Conservation (phyloP, 169 alveolate genomes). For the Babesia ovata region DNA sequence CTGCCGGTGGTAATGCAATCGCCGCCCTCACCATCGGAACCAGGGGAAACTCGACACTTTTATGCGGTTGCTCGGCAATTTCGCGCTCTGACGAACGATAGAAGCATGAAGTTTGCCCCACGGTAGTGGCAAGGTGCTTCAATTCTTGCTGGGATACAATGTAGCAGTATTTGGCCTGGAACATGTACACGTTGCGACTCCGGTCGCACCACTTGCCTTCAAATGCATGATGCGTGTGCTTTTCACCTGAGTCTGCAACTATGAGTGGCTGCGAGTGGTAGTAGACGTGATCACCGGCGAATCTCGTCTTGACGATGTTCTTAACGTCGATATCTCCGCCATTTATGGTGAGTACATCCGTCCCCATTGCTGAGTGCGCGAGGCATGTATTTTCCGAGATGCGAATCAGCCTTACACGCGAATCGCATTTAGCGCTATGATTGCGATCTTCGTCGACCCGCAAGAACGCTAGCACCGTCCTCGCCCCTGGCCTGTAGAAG, state of each 20-base stretch:
- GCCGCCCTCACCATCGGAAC: too few species aligned
- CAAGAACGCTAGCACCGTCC: not conserved
- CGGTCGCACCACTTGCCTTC: not conserved
- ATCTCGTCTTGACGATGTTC: not conserved
- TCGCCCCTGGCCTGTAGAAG: constrained; percentile 13
- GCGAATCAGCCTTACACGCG: not conserved
- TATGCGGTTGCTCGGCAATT: too few species aligned
- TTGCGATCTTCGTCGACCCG: not conserved
- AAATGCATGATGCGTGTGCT: constrained; percentile 2
- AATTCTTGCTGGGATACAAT: constrained; percentile 13
- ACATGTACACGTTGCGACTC: not conserved
- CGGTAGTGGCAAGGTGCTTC: constrained; percentile 3
- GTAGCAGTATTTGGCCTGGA: constrained; percentile 31
- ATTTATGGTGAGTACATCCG: not conserved
- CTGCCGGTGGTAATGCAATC: too few species aligned
- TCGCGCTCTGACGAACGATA: not conserved
- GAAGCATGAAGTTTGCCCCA: not conserved
- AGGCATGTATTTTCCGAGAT: constrained; percentile 23
- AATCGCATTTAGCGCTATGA: not conserved
- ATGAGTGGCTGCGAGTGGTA: constrained; percentile 37
- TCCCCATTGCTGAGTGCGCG: constrained; percentile 26
- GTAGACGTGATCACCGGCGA: constrained; percentile 16
- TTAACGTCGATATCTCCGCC: not conserved
- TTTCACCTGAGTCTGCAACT: constrained; percentile 2
- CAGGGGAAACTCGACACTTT: too few species aligned